Base-by-base conservation (phyloP, 306 rosid genomes). In the Quercus dentata region DNA sequence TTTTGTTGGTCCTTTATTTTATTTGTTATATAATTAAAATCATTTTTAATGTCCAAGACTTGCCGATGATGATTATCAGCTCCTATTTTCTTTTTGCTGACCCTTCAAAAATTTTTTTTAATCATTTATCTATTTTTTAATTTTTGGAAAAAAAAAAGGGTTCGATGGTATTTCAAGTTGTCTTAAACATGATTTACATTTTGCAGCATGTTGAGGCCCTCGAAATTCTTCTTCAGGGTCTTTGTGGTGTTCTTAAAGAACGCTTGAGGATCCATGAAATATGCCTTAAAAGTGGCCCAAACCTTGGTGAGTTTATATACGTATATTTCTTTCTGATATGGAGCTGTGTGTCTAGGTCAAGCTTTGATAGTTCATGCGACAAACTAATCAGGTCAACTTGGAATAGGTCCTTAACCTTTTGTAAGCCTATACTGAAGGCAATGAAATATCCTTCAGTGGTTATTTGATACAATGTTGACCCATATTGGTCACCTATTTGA, bases 141-240 rank as follows among this genome's bases (percentile, higher is more conserved):
- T 19, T 64, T 27, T 20, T 23, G 33, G 54, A 10, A 51, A 17
- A 20, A 20, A 14, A 51, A 17, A 20, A 62, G 52, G 73, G 67
- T 55, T 51, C 18, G 49, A 8, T 77, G 57, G 56, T 33, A 57
- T 35, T 71, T 76, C 61, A 57, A 71, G 62, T 46, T 79, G 35
- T 28, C 68, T 83, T 59, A 78, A 41, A 51, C 80, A 79, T 71
- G 46, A 25, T 74, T 80, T 74, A 59, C 64, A 63, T 85, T 76
- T 72, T 77, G 82, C 88, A 95, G 99, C 98, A 92, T 85, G 98
- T 95, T 56, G 99, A 95, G 87, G 99, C 98, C 27, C 94, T 92
- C 57, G 98, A 91, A 90, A 95, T 95, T 71, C 99, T 95, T 83
- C 97, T 95, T 75, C 98, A 92, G 85, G 99, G 98, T 55, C 91